Evolutionary conservation across 2,329 filamentous ascomycete species (phyloP).

Genomic region (Diaporthe amygdali): DNA sequence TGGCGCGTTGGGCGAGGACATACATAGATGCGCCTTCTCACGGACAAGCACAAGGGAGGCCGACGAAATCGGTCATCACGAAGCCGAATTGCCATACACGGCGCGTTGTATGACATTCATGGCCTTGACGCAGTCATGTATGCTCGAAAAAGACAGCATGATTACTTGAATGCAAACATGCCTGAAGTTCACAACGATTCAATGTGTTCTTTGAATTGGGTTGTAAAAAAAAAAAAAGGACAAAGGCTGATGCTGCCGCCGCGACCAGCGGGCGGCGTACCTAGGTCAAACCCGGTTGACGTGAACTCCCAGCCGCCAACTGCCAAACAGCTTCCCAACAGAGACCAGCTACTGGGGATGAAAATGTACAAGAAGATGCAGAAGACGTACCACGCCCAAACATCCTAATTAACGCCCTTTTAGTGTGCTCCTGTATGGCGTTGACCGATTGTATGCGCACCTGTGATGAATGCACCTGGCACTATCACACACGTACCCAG

Average conservation of each 20-base stretch:
- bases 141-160: not conserved
- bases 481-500: not conserved
- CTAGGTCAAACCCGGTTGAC: not conserved
- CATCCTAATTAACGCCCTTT: not conserved
- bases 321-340: not conserved
- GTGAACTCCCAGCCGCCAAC: slow-evolving; percentile 4
- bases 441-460: not conserved
- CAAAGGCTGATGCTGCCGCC: slow-evolving; percentile 11
- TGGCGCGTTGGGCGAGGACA: not conserved
- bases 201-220: not conserved
- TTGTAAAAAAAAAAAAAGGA: not conserved
- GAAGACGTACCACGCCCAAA: not conserved
- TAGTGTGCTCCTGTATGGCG: not conserved
- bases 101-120: not conserved
- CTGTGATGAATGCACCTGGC: slow-evolving; percentile 11
- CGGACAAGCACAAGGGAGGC: not conserved
- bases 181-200: not conserved
- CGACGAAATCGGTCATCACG: not conserved
- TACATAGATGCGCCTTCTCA: not conserved
- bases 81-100: not conserved
- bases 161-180: not conserved
- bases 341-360: slow-evolving; percentile 9
- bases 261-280: slow-evolving; percentile 5
- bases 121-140: not conserved
- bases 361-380: slow-evolving; percentile 15